Base-by-base conservation (phyloP, 2,329 filamentous ascomycete species). In the Microsporum audouinii region DNA sequence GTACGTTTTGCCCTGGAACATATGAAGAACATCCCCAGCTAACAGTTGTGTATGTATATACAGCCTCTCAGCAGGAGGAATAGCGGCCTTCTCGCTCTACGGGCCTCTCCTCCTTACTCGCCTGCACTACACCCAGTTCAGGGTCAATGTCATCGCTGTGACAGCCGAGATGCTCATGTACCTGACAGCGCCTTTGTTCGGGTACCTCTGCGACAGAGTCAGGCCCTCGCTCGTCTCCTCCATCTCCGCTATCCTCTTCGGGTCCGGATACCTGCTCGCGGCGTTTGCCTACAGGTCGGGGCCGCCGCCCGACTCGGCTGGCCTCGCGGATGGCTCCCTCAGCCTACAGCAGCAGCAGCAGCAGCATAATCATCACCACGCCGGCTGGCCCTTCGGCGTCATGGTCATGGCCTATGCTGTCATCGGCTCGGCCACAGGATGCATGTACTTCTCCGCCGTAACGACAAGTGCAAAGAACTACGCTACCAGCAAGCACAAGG, bases 381-480 rank as follows among this genome's bases (percentile, higher is more conserved):
- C 17, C 17, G 82, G 83, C 23, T 88, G 85, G 82, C 87, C 90
- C 0, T 91, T 95, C 67, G 82, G 82, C 66, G 78, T 88, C 67
- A 96, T 99, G 92, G 78, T 96, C 4, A 71, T 89, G 60, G 87
- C 91, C 0, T 99, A 97, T 72, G 80, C 91, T 55, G 82, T 83
- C 58, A 85, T 99, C 62, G 94, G 94, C 1, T 82, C 87, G 64
- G 92, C 85, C 3, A 96, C 92, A 0, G 89, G 88, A 65, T 84
- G 84, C 72, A 91, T 97, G 84, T 99, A 97, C 73, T 80, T 97
- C 61, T 83, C 86, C 58, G 87, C 90, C 1, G 87, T 99, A n/a
- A 92, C 92, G 5, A 95, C 92, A 0, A 96, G 91, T 70, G 94
- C 94, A 39, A 99, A 99, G 84, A 99, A 97, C 76, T 99, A 97